Evolutionary conservation across 768 basidiomycete genomes (phyloP), one percentile per base, ranked within the genome.

Genomic region (Suillus placidus): DNA sequence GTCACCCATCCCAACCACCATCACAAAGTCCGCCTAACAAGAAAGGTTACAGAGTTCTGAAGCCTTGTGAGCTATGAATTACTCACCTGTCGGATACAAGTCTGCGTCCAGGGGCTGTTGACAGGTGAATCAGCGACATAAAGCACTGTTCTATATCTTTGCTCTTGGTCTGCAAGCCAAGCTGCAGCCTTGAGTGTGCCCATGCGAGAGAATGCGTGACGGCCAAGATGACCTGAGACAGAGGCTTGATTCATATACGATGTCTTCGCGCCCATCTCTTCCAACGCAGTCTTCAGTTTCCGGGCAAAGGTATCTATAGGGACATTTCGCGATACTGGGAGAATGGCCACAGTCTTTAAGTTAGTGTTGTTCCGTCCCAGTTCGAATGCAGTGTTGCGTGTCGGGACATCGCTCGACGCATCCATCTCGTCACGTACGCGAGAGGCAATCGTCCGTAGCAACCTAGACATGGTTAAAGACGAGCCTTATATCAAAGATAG

Each of bases 51-150:
- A 60, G 20, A 3, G 18, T 5, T 38, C 23, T 40, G 10, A 43
- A 40, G 9, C 26, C 1, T 42, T 13, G 66, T 49, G 56, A 49
- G 35, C 30, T 58, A 55, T 52, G 34, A 57, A n/a, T 18, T n/a
- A 65, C 83, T 56, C 64, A 92, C 93, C 83, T 98, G 97, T 32
- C 95, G 87, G 67, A 99, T 96, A 75, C 96, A 99, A 1, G 95
- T 99, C 77, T 98, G 92, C 37, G 97, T 99, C 97, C 97, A 99
- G 23, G 94, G 92, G 65, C 94, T 96, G 64, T 88, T 93, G 42
- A 97, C 95, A 0, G 96, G 89, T 0, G 97, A 95, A 77, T 99
- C 96, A 8, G 93, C 97, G 38, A 99, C 94, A 73, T 99, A 99
- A 18, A 99, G 84, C 0, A 99, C 96, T 3, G 89, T 97, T 35